Evolutionary conservation across 2,329 filamentous ascomycete genomes (phyloP).

Genomic region (Neospermospora avenae): DNA sequence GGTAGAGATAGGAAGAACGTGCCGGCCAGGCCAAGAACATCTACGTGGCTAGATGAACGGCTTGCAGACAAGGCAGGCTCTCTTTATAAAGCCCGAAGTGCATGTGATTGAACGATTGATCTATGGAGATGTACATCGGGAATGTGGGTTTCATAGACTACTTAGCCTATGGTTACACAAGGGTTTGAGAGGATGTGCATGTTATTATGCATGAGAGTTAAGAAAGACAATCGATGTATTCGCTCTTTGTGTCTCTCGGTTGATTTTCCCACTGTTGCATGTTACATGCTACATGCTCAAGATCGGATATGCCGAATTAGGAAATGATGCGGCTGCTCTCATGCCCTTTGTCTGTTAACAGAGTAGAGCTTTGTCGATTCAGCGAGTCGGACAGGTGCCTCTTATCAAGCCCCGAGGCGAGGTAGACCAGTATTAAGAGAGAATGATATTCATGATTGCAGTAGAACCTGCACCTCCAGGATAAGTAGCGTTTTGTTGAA

Average conservation of each 20-base stretch:
- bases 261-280: neutral
- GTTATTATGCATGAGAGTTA: neutral
- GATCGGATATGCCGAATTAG: neutral
- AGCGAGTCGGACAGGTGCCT: neutral
- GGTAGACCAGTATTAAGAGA: neutral
- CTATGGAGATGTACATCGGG: neutral
- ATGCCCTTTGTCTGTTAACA: neutral
- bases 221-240: neutral
- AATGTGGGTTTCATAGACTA: neutral
- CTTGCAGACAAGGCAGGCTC: neutral
- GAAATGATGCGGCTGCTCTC: neutral
- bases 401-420: neutral
- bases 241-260: neutral
- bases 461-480: neutral
- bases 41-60: slow-evolving; percentile 1
- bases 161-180: neutral
- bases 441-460: neutral
- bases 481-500: neutral
- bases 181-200: neutral
- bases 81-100: neutral
- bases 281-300: neutral
- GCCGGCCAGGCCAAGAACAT: neutral
- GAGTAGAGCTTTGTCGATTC: neutral
- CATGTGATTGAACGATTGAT: neutral
- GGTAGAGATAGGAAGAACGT: neutral